Percentiles rank a stretch among this genome's conserved stretches.
Evolutionary conservation across 2,329 filamentous ascomycete genomes (phyloP).

Genomic region (Fusarium musae): DNA sequence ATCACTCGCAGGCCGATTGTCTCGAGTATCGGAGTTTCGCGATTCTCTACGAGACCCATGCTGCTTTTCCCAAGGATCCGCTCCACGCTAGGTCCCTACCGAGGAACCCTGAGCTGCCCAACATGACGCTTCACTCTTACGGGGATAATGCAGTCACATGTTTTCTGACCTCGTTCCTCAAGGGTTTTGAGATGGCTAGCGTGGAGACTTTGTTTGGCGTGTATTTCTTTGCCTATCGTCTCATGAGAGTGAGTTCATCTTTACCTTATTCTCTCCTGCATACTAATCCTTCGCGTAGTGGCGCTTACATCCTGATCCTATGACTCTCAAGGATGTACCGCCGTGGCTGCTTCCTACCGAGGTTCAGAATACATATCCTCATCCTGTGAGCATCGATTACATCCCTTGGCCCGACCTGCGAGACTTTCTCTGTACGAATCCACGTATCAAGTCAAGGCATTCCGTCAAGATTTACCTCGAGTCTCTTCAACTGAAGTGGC

Average conservation of each 20-base stretch:
- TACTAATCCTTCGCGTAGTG: constrained; percentile 26
- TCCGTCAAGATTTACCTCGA: constrained; percentile 40
- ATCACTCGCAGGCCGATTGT: constrained; percentile 37
- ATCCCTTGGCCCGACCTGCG: constrained; percentile 42
- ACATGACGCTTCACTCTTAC: constrained; percentile 40
- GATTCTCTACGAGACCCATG: constrained; percentile 42
- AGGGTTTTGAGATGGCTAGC: constrained; percentile 38
- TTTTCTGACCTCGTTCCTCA: constrained; percentile 38
- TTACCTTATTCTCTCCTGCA: neutral
- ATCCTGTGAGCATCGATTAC: constrained; percentile 42
- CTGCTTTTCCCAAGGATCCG: constrained; percentile 35
- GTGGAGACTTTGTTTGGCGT: constrained; percentile 41
- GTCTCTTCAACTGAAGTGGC: constrained; percentile 38
- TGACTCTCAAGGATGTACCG: constrained; percentile 36
- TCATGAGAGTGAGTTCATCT: constrained; percentile 32
- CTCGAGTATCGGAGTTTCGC: constrained; percentile 41
- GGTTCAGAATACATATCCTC: constrained; percentile 37
- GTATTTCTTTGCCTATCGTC: constrained; percentile 41
- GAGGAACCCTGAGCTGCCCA: constrained; percentile 36
- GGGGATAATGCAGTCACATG: constrained; percentile 38
- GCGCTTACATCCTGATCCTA: constrained; percentile 40
- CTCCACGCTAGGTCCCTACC: constrained; percentile 34
- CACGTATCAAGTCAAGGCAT: constrained; percentile 32
- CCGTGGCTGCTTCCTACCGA: constrained; percentile 37
- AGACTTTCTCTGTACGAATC: constrained; percentile 37